Evolutionary conservation across 495 filamentous ascomycete genomes (phyloP).

Genomic region (Penicillium ochrochloron): DNA sequence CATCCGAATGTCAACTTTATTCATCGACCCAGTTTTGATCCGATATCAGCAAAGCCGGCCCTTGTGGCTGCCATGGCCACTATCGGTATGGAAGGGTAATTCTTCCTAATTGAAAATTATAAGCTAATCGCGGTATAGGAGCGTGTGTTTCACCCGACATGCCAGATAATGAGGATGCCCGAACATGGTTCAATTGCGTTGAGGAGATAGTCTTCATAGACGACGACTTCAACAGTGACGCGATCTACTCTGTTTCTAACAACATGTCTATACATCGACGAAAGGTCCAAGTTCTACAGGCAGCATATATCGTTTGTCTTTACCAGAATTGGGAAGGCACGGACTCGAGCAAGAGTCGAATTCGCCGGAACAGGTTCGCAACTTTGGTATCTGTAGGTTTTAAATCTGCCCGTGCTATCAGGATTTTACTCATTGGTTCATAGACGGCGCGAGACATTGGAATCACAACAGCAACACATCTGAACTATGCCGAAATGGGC

Average conservation of each 20-base stretch:
- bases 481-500: slow-evolving; percentile 19
- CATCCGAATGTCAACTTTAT: slow-evolving; percentile 32
- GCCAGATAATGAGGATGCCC: slow-evolving; percentile 29
- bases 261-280: slow-evolving; percentile 15
- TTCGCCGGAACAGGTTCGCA: slow-evolving; percentile 28
- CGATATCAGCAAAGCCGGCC: slow-evolving; percentile 23
- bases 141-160: slow-evolving; percentile 29
- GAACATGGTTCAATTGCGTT: slow-evolving; percentile 31
- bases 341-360: slow-evolving; percentile 28
- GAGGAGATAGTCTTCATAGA: slow-evolving; percentile 32
- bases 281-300: slow-evolving; percentile 30
- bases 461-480: slow-evolving; percentile 23
- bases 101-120: background rate
- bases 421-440: background rate
- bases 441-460: slow-evolving; percentile 33
- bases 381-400: slow-evolving; percentile 30
- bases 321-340: slow-evolving; percentile 36
- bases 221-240: slow-evolving; percentile 33
- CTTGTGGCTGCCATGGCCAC: slow-evolving; percentile 27
- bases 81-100: slow-evolving; percentile 13
- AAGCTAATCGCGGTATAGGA: slow-evolving; percentile 1
- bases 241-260: slow-evolving; percentile 5
- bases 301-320: slow-evolving; percentile 35
- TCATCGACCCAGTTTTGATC: slow-evolving; percentile 29
- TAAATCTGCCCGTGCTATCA: background rate